Percentiles rank a stretch among this genome's conserved stretches.
Conservation (phyloP, 2,329 filamentous ascomycete genomes). For the Allantophomopsis lycopodina region DNA sequence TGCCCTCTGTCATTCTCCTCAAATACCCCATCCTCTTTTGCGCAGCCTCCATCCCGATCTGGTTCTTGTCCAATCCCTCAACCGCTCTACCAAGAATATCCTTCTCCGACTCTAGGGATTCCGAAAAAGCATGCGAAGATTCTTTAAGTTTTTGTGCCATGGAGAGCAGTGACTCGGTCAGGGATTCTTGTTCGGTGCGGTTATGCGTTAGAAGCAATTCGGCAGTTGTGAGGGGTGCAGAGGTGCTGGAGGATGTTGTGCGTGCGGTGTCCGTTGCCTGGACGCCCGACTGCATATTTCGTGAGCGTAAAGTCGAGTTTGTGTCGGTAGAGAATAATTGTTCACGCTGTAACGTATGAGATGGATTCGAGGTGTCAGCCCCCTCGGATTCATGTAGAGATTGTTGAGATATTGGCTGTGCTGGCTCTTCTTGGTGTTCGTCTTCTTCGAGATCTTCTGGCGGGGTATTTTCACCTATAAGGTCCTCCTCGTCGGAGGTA, state of each 20-base stretch:
- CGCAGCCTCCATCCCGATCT: slow-evolving; percentile 62
- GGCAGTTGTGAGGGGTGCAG: slow-evolving; percentile 31
- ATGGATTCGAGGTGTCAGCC: too few species aligned
- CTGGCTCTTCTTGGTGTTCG: slow-evolving; percentile 3
- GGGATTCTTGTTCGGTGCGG: slow-evolving; percentile 66
- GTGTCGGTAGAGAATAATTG: slow-evolving; percentile 1
- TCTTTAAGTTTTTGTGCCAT: slow-evolving; percentile 69
- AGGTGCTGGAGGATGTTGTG: slow-evolving; percentile 15
- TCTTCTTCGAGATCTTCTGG: slow-evolving; percentile 22
- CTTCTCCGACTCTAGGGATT: slow-evolving; percentile 58
- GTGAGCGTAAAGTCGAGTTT: slow-evolving; percentile 8
- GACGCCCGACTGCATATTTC: slow-evolving; percentile 4
- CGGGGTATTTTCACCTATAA: slow-evolving; percentile 37
- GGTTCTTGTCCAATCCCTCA: slow-evolving; percentile 65
- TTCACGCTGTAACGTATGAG: background rate
- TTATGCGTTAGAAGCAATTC: slow-evolving; percentile 67
- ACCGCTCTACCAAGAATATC: slow-evolving; percentile 58
- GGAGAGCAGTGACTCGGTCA: slow-evolving; percentile 68
- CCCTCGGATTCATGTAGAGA: too few species aligned
- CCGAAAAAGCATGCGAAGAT: slow-evolving; percentile 58
- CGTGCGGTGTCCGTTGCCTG: slow-evolving; percentile 8
- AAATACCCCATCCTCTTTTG: slow-evolving; percentile 65
- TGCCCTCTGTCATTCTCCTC: slow-evolving; percentile 70
- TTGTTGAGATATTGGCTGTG: background rate
- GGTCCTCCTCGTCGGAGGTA: slow-evolving; percentile 39